Base-by-base conservation (phyloP, 371 early-diverging fungal species). In the Mortierella sp. region DNA sequence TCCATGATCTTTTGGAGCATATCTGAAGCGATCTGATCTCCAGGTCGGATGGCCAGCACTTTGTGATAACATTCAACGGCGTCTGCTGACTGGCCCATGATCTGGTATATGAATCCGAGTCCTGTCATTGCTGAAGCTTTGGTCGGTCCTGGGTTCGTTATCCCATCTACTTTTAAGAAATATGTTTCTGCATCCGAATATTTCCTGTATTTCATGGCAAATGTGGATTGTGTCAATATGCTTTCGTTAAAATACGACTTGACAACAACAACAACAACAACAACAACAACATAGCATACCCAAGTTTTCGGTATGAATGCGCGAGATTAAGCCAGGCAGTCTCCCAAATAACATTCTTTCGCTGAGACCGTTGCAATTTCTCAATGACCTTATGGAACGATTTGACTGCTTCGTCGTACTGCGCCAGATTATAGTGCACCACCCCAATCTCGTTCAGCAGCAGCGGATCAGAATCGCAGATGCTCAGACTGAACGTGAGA, bases 381-480 rank as follows among this genome's bases (percentile, higher is more conserved):
- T 80, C 64, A 9, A 93, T 70, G 0, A 93, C 92, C 19, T 74
- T 80, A 24, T 87, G 76, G 52, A 93, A 78, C 59, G 83, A 87
- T 9, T 80, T 74, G 7, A 91, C 83, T 2, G 96, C 89, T 8
- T 80, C 64, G 10, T 76, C 68, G 69, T 88, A 93, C 88, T 88
- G 71, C 61, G 74, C 83, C 45, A 81, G 77, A 8, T 87, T 78
- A 64, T 90, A 94, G 58, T 87, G 83, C 55, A 92, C 76, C 1
- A 89, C 88, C 0, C 91, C 95, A 22, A 94, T 59, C 76, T 95
- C 95, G 64, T 93, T 93, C 57, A 88, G 70, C 15, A 94, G 64
- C 41, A 87, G 76, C 0, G 95, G 92, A 74, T 95, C 94, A 4
- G 76, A 72, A 22, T 81, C 72, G 66, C 92, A 92, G 10, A 91